These are phyloP conservation scores for Linnemannia zychae DNA, from an alignment of 192 early-diverging fungal genomes.

Conservation along the genomic window DNA sequence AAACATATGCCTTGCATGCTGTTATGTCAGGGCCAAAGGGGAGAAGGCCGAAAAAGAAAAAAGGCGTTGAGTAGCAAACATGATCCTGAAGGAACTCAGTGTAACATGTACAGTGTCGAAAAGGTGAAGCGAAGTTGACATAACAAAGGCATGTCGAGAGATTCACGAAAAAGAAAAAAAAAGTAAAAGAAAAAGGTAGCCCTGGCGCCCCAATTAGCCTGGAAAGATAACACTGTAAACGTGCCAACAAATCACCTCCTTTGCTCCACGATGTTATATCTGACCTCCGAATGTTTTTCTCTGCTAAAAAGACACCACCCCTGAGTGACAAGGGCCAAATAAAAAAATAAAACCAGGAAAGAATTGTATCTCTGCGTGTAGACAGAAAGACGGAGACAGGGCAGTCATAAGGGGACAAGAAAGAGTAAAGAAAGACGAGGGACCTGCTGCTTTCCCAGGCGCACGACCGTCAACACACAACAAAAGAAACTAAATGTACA, in stretches of 20 bases:
- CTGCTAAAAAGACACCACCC: neutral
- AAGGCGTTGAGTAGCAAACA: too few relatives aligned
- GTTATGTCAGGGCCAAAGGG: too few relatives aligned
- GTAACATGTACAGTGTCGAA: too few relatives aligned
- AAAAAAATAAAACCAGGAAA: neutral
- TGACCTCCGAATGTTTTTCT: neutral
- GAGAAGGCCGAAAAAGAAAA: too few relatives aligned
- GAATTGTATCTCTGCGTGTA: neutral
- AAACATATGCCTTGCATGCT: too few relatives aligned
- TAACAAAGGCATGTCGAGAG: too few relatives aligned
- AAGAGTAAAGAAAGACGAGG: neutral
- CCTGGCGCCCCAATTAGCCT: too few relatives aligned
- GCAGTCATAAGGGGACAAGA: slow-evolving; percentile 7
- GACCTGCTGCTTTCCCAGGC: neutral
- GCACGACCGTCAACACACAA: neutral
- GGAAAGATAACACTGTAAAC: neutral
- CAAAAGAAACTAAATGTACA: neutral
- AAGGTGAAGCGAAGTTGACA: too few relatives aligned
- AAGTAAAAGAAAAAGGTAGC: too few relatives aligned
- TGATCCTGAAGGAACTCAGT: too few relatives aligned
- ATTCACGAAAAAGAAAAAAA: too few relatives aligned
- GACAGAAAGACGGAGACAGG: slow-evolving; percentile 3
- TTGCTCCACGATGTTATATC: neutral
- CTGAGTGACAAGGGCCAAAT: neutral
- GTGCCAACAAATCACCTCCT: neutral